These are phyloP conservation scores for Niveomyces coronatus DNA, from an alignment of 2,329 filamentous ascomycete species.

Conservation along the genomic window DNA sequence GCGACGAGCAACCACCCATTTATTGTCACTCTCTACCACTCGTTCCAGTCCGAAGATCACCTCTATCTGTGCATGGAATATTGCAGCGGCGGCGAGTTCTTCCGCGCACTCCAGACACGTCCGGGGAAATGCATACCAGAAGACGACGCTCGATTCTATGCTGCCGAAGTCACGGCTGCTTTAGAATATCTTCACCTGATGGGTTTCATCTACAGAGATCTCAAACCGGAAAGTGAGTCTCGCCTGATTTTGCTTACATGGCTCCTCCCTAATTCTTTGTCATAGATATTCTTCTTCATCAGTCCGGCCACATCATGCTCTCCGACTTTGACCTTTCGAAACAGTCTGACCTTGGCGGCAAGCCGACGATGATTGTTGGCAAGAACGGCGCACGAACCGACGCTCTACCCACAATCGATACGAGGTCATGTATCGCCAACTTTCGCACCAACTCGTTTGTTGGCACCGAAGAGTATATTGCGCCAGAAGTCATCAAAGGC, in stretches of 20 bases:
- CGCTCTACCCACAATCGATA: constrained; percentile 92
- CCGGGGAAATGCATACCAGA: constrained; percentile 96
- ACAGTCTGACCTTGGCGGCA: constrained; percentile 90
- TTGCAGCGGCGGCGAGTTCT: constrained; percentile 97
- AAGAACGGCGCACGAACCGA: constrained; percentile 79
- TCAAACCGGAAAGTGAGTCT: constrained; percentile 90
- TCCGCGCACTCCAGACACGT: constrained; percentile 87
- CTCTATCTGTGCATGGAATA: constrained; percentile 99
- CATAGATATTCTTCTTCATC: constrained; percentile 87
- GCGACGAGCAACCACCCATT: constrained; percentile 98
- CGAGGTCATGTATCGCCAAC: constrained; percentile 94
- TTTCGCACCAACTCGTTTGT: constrained; percentile 98
- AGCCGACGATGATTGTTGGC: constrained; percentile 94
- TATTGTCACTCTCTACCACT: constrained; percentile 97
- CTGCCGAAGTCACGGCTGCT: constrained; percentile 91
- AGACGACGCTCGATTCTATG: constrained; percentile 94
- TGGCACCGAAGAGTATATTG: constrained; percentile 97
- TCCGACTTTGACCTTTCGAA: constrained; percentile 98
- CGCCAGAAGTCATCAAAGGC: constrained; percentile 96
- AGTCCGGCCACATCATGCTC: constrained; percentile 99
- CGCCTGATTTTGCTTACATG: neutral
- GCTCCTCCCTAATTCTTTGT: constrained; percentile 3
- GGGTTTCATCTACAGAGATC: constrained; percentile 97
- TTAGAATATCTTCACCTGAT: constrained; percentile 95
- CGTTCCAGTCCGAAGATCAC: constrained; percentile 97